Percentiles rank a stretch among this genome's conserved stretches.
Conservation (phyloP, 176 grass and related monocot genomes). For the Oryza meyeriana region DNA sequence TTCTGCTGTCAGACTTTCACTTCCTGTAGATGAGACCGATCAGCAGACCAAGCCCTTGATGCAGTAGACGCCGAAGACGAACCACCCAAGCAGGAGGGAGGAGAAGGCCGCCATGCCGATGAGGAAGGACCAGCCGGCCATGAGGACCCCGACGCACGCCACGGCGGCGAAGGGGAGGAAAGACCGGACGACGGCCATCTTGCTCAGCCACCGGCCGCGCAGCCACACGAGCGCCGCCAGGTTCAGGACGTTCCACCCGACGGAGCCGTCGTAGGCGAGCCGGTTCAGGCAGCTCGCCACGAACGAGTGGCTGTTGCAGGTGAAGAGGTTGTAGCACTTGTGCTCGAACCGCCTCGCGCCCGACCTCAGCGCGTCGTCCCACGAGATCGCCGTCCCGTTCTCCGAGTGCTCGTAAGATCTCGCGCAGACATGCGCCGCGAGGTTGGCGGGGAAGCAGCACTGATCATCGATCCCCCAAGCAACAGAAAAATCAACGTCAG, state of each 20-base stretch:
- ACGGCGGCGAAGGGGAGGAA: slow-evolving; percentile 54
- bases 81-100: slow-evolving; percentile 65
- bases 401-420: slow-evolving; percentile 61
- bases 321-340: slow-evolving; percentile 85
- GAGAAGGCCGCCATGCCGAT: slow-evolving; percentile 66
- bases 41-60: slow-evolving; percentile 49
- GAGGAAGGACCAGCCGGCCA: slow-evolving; percentile 74
- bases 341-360: slow-evolving; percentile 59
- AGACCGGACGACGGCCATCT: slow-evolving; percentile 47
- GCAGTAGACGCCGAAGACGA: slow-evolving; percentile 61
- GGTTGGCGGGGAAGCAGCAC: slow-evolving; percentile 80
- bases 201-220: slow-evolving; percentile 59
- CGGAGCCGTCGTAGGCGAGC: slow-evolving; percentile 57
- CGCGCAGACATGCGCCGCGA: slow-evolving; percentile 46
- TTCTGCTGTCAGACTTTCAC: not conserved
- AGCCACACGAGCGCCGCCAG: slow-evolving; percentile 57
- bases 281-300: slow-evolving; percentile 64
- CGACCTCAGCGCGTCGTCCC: slow-evolving; percentile 59
- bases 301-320: slow-evolving; percentile 77
- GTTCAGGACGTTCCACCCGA: slow-evolving; percentile 58
- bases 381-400: slow-evolving; percentile 55
- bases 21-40: not conserved
- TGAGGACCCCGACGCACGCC: slow-evolving; percentile 47
- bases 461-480: slow-evolving; percentile 7
- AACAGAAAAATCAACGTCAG: not conserved